Conservation (phyloP, 208 protist species). For the Leishmania major region DNA sequence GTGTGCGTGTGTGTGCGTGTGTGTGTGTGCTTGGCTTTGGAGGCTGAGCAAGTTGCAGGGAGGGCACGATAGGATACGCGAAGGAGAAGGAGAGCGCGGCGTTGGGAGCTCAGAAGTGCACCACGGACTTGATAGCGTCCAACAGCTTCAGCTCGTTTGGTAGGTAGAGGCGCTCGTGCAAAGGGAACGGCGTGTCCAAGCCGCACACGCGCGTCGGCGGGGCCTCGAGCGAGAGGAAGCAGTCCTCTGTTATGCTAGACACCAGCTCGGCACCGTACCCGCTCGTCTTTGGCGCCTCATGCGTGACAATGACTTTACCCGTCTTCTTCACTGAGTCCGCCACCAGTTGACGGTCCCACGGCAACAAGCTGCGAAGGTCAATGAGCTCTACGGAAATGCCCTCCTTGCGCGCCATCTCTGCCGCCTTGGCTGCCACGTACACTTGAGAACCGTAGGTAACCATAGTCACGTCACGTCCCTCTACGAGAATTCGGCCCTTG, state of each 20-base stretch:
- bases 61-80: not conserved
- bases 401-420: conserved; percentile 76
- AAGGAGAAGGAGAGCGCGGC: not conserved
- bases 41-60: not conserved
- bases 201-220: conserved; percentile 97
- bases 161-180: conserved; percentile 96
- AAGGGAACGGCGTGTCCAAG: conserved; percentile 96
- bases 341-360: conserved; percentile 96
- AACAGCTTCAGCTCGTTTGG: conserved; percentile 94
- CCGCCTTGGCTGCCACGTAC: conserved; percentile 70
- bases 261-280: conserved; percentile 96
- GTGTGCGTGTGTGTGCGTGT: not conserved
- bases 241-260: conserved; percentile 91
- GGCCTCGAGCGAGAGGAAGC: conserved; percentile 96
- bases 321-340: conserved; percentile 93
- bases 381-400: conserved; percentile 96
- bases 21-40: not conserved
- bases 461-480: conserved; percentile 95
- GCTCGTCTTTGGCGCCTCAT: conserved; percentile 95
- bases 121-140: conserved; percentile 62
- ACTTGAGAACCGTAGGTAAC: conserved; percentile 96
- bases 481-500: conserved; percentile 89
- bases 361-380: conserved; percentile 95
- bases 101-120: conserved; percentile 36
- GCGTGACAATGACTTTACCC: conserved; percentile 89